phyloP scores from a whole-genome alignment of 2,329 filamentous ascomycete genomes.

The Chaetomiaceae sp. region DNA sequence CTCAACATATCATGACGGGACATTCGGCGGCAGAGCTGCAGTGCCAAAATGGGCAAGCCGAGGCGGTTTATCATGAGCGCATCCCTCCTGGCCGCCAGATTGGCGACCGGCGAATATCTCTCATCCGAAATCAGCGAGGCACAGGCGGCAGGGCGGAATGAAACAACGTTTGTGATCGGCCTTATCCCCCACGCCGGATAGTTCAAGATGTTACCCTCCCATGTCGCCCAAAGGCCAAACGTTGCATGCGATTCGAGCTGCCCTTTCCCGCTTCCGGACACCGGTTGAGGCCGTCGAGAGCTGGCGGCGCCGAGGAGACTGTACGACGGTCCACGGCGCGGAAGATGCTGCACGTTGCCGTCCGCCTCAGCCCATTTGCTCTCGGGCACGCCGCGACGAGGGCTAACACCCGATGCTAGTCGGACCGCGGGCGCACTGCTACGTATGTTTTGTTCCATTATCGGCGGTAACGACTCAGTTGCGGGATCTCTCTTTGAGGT shows the following conservation, averaged over 20 bases:
- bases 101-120: background rate
- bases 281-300: slow-evolving; percentile 14
- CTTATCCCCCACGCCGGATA: slow-evolving; percentile 13
- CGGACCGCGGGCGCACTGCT: background rate
- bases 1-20: background rate
- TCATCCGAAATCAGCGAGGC: background rate
- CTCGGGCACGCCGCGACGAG: background rate
- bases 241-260: slow-evolving; percentile 12
- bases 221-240: background rate
- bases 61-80: slow-evolving; percentile 8
- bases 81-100: background rate
- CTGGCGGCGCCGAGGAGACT: background rate
- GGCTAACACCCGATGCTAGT: background rate
- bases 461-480: slow-evolving; percentile 7
- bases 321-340: background rate
- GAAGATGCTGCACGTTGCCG: slow-evolving; percentile 4
- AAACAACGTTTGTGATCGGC: background rate
- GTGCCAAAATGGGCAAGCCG: slow-evolving; percentile 15
- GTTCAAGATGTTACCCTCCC: slow-evolving; percentile 1
- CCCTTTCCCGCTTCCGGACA: slow-evolving; percentile 15
- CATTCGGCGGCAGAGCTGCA: background rate
- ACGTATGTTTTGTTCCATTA: background rate
- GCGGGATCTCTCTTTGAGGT: slow-evolving; percentile 7
- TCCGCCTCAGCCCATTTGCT: background rate
- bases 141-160: background rate